Evolutionary conservation across 345 rosid genomes (phyloP).

Genomic region (Carallia brachiata): DNA sequence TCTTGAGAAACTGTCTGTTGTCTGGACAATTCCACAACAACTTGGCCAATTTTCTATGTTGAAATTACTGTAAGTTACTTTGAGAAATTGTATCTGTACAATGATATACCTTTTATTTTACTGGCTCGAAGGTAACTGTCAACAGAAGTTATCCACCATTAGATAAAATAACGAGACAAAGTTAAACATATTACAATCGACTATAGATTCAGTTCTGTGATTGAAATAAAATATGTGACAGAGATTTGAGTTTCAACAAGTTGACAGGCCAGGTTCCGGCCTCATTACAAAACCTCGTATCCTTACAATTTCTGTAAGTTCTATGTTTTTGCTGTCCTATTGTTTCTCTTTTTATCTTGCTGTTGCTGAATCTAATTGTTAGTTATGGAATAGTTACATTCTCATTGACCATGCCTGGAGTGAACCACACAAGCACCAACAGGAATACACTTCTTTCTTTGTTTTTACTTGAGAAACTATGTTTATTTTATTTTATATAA

Average conservation of each 20-base stretch:
- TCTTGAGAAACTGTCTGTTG: slow-evolving; percentile 44
- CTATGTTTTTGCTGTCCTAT: background rate
- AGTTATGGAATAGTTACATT: background rate
- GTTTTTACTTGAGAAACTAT: background rate
- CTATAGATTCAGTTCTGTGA: background rate
- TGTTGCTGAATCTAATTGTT: background rate
- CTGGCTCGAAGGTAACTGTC: no score
- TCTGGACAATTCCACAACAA: slow-evolving; percentile 43
- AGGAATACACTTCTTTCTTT: no score
- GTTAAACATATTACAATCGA: background rate
- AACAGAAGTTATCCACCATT: background rate
- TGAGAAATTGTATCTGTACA: background rate
- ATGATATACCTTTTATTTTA: background rate
- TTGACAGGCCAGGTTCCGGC: slow-evolving; percentile 45
- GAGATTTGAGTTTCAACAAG: slow-evolving; percentile 66
- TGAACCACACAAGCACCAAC: background rate
- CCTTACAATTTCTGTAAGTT: slow-evolving; percentile 40
- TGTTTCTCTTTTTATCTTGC: background rate
- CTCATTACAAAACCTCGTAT: slow-evolving; percentile 35
- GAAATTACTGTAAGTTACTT: slow-evolving; percentile 37
- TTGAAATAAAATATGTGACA: slow-evolving; percentile 14
- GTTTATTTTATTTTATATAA: slow-evolving; percentile 4
- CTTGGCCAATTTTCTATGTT: slow-evolving; percentile 37
- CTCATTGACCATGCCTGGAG: background rate
- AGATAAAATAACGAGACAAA: background rate